Evolutionary conservation across 2,329 filamentous ascomycete species (phyloP), one percentile per base, ranked within the genome.

Genomic region (Aureobasidium sp.): DNA sequence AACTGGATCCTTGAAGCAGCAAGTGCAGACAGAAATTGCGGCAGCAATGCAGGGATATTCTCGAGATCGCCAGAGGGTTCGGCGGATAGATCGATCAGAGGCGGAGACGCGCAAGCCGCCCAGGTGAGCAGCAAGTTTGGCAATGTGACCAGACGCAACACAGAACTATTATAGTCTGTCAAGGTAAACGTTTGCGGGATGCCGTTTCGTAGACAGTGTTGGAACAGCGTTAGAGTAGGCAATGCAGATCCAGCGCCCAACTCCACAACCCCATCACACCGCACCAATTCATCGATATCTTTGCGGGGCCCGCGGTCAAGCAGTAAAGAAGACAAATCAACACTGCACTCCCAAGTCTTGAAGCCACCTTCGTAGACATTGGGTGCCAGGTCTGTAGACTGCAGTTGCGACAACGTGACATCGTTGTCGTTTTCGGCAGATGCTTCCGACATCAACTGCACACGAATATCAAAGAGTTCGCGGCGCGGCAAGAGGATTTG

Each of bases 341-440:
- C 80, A 64, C 87, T 90, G 75, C 89, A 92, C 76, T 94, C 90
- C 90, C 90, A 94, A 69, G 88, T 92, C 78, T 94, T 94, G 78
- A 93, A 91, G 27, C 90, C 90, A 62, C 90, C 90, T 75, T 94
- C 90, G 74, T 94, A 94, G 64, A 93, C 84, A 57, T 89, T 89
- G 61, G 88, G 89, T 73, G 86, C 88, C 66, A 94, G 86, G 73
- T 94, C 90, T 66, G 89, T 85, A 63, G 81, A 80, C 39, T 85
- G 86, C 27, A 91, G 76, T 65, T 82, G 80, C 42, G 84, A 86
- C 39, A 90, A 77, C 1, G 80, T 79, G 1, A 82, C 81, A 29
- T 79, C 76, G 61, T 66, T 78, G 25, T 73, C 74, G 7, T 61
- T 55, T 15, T 76, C 67, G n/a, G 66, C 41, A 34, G 75, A 76